Base-by-base conservation (phyloP, 2,329 filamentous ascomycete species). In the Cadophora sp. region DNA sequence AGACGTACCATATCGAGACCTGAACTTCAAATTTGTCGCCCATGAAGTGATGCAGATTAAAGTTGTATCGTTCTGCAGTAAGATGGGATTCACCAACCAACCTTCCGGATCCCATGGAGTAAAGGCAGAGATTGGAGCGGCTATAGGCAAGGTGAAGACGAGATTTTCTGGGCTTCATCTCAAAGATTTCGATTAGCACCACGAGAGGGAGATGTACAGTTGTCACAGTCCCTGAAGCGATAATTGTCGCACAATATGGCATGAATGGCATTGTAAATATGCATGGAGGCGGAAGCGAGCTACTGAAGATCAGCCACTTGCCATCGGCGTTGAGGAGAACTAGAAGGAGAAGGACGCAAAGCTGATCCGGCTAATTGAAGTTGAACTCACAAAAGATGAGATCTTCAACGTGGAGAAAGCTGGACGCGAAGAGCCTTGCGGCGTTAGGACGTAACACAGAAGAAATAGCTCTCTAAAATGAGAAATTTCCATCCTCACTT, bases 41-140 rank as follows among this genome's bases (percentile, higher is more conserved):
- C 50, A 43, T 37, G 63, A 70, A 22, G 37, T 66, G 6, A 68
- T 46, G 51, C 51, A 65, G 62, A 55, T 69, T 22, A 66, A 66
- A 26, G 24, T 68, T 8, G 29, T 60, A 22, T 62, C 61, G 7
- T 66, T 61, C 37, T 70, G 68, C 26, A 64, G 65, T 22, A 68
- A 66, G 26, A 68, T 65, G 62, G 67, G 64, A 24, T 69, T 61
- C 22, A 65, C 67, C 31, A 69, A 66, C 34, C 64, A 66, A 50
- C 62, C 58, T 11, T 37, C 60, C n/a, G 65, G 59, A 26, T 62
- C 55, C 9, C 67, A 69, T 69, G 67, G 67, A 19, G 62, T 69
- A 11, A 69, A 69, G 22, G 64, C 67, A 6, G 67, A 69, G 43
- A 69, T 69, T 48, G 37, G 60, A 9, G 34, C 55, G 22, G 31